Conservation (phyloP, 176 grass and related monocot genomes). For the Calamus simplicifolius region DNA sequence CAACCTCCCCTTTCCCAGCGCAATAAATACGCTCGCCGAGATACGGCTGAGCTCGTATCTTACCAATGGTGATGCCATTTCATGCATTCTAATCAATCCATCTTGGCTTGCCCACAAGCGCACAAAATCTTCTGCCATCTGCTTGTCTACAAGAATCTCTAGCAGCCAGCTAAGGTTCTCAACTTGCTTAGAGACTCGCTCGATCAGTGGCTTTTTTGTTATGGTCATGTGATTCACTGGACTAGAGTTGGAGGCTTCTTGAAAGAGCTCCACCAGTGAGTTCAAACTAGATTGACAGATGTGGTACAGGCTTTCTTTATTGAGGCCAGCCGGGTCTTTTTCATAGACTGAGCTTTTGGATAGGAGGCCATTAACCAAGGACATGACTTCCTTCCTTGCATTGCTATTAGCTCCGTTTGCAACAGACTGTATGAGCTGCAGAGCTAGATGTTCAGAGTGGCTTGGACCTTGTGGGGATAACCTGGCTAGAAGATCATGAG, state of each 20-base stretch:
- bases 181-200: constrained; percentile 61
- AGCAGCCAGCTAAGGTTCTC: constrained; percentile 86
- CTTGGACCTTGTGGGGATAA: constrained; percentile 26
- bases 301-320: constrained; percentile 48
- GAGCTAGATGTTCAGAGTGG: constrained; percentile 35
- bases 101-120: constrained; percentile 70
- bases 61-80: constrained; percentile 63
- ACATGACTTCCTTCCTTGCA: constrained; percentile 84
- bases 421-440: constrained; percentile 66
- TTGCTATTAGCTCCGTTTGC: constrained; percentile 41
- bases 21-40: constrained; percentile 60
- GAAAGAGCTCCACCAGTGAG: constrained; percentile 47
- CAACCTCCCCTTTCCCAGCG: constrained; percentile 58
- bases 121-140: constrained; percentile 76
- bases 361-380: constrained; percentile 69
- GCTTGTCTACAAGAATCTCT: constrained; percentile 59
- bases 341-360: constrained; percentile 73
- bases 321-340: constrained; percentile 57
- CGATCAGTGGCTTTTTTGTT: constrained; percentile 46
- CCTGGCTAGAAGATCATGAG: constrained; percentile 54
- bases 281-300: constrained; percentile 60
- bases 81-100: constrained; percentile 45
- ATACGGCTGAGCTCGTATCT: constrained; percentile 81
- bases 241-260: constrained; percentile 15
- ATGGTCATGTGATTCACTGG: not conserved